phyloP scores from a whole-genome alignment of 2,329 filamentous ascomycete species.

The Pezicula radicicola region DNA sequence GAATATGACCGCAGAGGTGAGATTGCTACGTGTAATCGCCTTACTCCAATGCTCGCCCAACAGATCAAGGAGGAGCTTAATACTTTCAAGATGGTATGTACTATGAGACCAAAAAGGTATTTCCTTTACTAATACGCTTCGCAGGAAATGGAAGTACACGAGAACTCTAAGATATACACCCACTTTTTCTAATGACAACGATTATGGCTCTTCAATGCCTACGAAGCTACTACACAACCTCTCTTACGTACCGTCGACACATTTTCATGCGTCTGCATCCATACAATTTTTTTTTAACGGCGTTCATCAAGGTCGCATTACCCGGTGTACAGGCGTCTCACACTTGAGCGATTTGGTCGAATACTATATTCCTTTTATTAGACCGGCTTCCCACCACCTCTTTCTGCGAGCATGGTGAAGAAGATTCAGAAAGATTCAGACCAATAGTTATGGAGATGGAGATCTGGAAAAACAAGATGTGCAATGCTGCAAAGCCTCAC shows the following conservation, averaged over 20 bases:
- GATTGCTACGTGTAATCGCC: slow-evolving; percentile 93
- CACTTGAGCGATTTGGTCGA: slow-evolving; percentile 31
- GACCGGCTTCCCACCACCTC: slow-evolving; percentile 27
- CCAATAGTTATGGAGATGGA: slow-evolving; percentile 3
- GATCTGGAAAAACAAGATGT: slow-evolving; percentile 19
- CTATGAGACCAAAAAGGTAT: slow-evolving; percentile 1
- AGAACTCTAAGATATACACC: slow-evolving; percentile 98
- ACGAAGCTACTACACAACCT: slow-evolving; percentile 18
- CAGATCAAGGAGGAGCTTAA: slow-evolving; percentile 99
- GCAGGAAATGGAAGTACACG: slow-evolving; percentile 99
- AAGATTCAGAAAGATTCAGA: slow-evolving; percentile 10
- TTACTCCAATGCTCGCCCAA: slow-evolving; percentile 95
- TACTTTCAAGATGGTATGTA: slow-evolving; percentile 96
- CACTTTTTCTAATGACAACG: slow-evolving; percentile 87
- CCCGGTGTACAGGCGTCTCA: slow-evolving; percentile 30
- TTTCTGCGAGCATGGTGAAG: slow-evolving; percentile 19
- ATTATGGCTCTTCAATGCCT: slow-evolving; percentile 21
- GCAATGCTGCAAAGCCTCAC: slow-evolving; percentile 22
- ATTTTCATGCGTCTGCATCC: slow-evolving; percentile 21
- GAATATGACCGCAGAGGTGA: slow-evolving; percentile 97
- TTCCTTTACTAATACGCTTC: slow-evolving; percentile 34
- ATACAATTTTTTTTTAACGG: slow-evolving; percentile 24
- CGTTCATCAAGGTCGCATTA: slow-evolving; percentile 29
- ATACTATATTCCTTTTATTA: slow-evolving; percentile 26
- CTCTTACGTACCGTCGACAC: slow-evolving; percentile 18